Evolutionary conservation across 2,329 filamentous ascomycete species (phyloP).

Genomic region (Hymenoscyphus linearis): DNA sequence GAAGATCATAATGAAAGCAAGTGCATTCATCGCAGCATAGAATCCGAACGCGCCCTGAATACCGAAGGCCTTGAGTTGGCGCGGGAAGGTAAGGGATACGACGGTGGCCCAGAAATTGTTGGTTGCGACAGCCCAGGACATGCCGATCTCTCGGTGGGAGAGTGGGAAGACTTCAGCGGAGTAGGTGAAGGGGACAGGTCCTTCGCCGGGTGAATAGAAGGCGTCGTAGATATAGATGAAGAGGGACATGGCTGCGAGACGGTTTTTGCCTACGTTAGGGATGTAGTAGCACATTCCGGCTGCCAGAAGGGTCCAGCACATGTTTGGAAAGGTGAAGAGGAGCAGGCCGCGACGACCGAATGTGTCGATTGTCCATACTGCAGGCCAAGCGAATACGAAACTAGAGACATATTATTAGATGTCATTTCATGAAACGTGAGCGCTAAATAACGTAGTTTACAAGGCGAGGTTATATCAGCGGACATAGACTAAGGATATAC

Average conservation of each 20-base stretch:
- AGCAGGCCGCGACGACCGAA: constrained; percentile 55
- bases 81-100: constrained; percentile 45
- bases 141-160: constrained; percentile 56
- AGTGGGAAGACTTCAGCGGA: constrained; percentile 58
- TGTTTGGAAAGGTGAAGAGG: constrained; percentile 60
- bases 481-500: background rate
- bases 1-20: constrained; percentile 51
- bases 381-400: constrained; percentile 54
- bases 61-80: constrained; percentile 42
- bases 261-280: background rate
- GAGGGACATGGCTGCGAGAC: constrained; percentile 42
- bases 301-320: constrained; percentile 58
- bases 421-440: background rate
- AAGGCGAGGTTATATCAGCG: background rate
- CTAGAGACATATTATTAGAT: background rate
- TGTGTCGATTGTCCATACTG: constrained; percentile 56
- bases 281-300: constrained; percentile 36
- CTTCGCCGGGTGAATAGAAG: constrained; percentile 60
- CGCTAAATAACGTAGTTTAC: background rate
- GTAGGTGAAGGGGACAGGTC: constrained; percentile 55
- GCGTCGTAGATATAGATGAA: constrained; percentile 62
- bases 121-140: constrained; percentile 56
- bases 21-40: constrained; percentile 49
- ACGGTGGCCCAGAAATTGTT: constrained; percentile 56
- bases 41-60: constrained; percentile 43